Evolutionary conservation across 2,329 filamentous ascomycete species (phyloP).

Genomic region (Beauveria scarabaeidicola): DNA sequence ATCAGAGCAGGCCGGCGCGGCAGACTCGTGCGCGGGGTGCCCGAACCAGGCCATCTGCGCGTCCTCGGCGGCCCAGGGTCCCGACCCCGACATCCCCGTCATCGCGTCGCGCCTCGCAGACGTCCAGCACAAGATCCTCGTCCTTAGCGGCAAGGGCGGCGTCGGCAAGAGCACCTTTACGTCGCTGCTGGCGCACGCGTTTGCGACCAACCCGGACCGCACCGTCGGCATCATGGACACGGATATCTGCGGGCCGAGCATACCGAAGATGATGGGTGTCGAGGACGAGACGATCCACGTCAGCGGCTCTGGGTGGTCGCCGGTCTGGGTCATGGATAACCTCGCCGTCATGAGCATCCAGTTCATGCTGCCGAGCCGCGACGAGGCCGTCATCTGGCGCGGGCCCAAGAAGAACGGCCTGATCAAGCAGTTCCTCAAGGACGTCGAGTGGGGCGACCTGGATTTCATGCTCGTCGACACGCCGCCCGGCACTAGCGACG

Average conservation of each 20-base stretch:
- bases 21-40: conserved; percentile 86
- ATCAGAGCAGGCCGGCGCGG: conserved; percentile 58
- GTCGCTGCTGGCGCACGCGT: conserved; percentile 77
- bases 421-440: conserved; percentile 96
- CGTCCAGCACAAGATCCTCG: conserved; percentile 85
- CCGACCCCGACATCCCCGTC: conserved; percentile 84
- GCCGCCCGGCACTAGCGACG: conserved; percentile 88
- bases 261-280: conserved; percentile 98
- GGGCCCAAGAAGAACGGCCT: conserved; percentile 97
- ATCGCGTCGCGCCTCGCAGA: conserved; percentile 75
- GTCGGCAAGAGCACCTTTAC: conserved; percentile 96
- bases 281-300: conserved; percentile 91
- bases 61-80: conserved; percentile 76
- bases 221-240: conserved; percentile 96
- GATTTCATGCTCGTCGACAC: conserved; percentile 93
- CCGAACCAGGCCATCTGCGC: conserved; percentile 96
- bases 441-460: conserved; percentile 94
- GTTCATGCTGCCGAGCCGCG: conserved; percentile 90
- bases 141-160: conserved; percentile 90
- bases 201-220: conserved; percentile 69
- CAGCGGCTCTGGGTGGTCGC: conserved; percentile 81
- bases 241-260: conserved; percentile 91
- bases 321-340: conserved; percentile 93
- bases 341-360: conserved; percentile 95
- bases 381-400: conserved; percentile 95